Evolutionary conservation across 2,329 filamentous ascomycete species (phyloP).

Genomic region (Xylariaceae sp.): DNA sequence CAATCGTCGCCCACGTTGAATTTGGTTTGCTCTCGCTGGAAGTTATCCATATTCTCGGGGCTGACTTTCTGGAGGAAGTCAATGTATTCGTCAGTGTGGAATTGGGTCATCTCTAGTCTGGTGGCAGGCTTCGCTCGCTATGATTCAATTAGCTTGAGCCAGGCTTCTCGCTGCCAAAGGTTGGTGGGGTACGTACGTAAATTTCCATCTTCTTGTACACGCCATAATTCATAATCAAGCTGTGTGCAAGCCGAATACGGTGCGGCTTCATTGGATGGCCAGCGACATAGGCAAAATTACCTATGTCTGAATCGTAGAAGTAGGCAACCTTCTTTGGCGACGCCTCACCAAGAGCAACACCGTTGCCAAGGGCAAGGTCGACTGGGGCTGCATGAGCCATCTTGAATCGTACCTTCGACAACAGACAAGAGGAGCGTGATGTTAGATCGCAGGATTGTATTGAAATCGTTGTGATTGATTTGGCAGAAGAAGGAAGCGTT

Average conservation of each 20-base stretch:
- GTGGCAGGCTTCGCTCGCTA: conserved; percentile 83
- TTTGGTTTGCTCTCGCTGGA: conserved; percentile 82
- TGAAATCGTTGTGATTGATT: too few relatives aligned
- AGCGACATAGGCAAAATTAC: conserved; percentile 95
- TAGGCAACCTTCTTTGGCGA: conserved; percentile 83
- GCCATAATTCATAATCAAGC: conserved; percentile 92
- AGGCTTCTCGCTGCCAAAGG: not conserved
- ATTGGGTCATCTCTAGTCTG: conserved; percentile 85
- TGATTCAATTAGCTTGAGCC: conserved; percentile 1
- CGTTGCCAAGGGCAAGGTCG: conserved; percentile 51
- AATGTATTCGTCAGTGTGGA: conserved; percentile 93
- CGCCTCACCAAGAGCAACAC: conserved; percentile 41
- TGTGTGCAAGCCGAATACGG: conserved; percentile 89
- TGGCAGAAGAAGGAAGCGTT: too few relatives aligned
- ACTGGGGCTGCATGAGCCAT: conserved; percentile 50
- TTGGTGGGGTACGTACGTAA: conserved; percentile 64
- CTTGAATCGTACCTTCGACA: not conserved
- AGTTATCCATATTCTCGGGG: conserved; percentile 96
- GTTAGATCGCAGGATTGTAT: too few relatives aligned
- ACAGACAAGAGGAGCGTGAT: too few relatives aligned
- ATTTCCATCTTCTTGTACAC: conserved; percentile 96
- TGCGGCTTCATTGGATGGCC: conserved; percentile 99
- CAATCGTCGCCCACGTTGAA: conserved; percentile 98
- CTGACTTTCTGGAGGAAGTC: conserved; percentile 94
- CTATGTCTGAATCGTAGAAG: conserved; percentile 97